Percentiles rank a stretch among this genome's conserved stretches.
phyloP scores from a whole-genome alignment of 2,329 filamentous ascomycete genomes.

The Venturia pyrina region DNA sequence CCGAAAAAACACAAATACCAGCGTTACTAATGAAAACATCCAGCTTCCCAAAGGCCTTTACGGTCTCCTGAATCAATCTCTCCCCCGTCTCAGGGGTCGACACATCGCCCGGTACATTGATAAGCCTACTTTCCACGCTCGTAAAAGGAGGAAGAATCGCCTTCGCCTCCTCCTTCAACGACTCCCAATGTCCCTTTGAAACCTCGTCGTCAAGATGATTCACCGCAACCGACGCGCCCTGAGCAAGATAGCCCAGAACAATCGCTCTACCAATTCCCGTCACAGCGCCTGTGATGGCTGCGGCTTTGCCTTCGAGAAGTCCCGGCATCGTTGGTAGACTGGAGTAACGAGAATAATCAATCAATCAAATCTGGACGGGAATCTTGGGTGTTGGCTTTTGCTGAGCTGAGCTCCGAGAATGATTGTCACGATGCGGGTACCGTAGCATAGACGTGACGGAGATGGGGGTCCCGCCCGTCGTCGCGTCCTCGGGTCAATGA shows the following conservation, averaged over 20 bases:
- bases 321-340: neutral
- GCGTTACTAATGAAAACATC: conserved; percentile 79
- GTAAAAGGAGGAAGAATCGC: neutral
- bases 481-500: conserved; percentile 1
- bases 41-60: conserved; percentile 45
- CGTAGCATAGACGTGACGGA: neutral
- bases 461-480: neutral
- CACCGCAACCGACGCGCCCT: conserved; percentile 69
- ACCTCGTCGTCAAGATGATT: conserved; percentile 61
- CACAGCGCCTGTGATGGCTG: conserved; percentile 77
- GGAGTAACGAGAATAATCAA: neutral
- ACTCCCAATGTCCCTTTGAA: conserved; percentile 35
- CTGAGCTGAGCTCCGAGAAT: neutral
- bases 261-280: conserved; percentile 85
- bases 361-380: neutral
- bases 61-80: conserved; percentile 55
- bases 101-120: conserved; percentile 68
- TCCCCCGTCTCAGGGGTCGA: conserved; percentile 61
- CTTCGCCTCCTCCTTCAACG: conserved; percentile 34
- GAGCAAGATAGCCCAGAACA: conserved; percentile 63
- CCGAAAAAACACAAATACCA: conserved; percentile 77
- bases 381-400: neutral
- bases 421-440: neutral
- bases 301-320: conserved; percentile 66
- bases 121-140: conserved; percentile 31